Base-by-base conservation (phyloP, 2,329 filamentous ascomycete species). In the Claviceps sp. region DNA sequence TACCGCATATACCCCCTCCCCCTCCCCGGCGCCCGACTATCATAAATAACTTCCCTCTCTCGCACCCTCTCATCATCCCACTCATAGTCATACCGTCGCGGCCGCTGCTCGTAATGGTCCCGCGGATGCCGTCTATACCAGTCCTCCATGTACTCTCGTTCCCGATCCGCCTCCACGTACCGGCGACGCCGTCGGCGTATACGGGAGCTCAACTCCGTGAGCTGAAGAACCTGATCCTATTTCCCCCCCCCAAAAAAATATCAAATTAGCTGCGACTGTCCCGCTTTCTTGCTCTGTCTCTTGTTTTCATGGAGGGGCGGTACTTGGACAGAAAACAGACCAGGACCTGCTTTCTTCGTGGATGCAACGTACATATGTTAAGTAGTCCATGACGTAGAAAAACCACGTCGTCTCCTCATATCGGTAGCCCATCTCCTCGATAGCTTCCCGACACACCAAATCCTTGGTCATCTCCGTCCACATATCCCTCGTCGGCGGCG, bases 401-500 rank as follows among this genome's bases (percentile, higher is more conserved):
- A 88, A 94, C 56, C 78, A 80, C 51, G 88, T 85, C 0, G 88
- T 93, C 74, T 97, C 90, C 65, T 96, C 88, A 63, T 84, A 97
- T 55, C 87, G 82, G 67, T 95, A 97, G 2, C 88, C 88, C 63
- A 84, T 71, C 61, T 85, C 76, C 59, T 95, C 84, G 57, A 97
- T 86, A 18, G 93, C 93, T 64, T 96, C 89, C 50, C 85, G 82
- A 54, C 84, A 76, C 16, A 97, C 88, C 38, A 97, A 70, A 59
- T 95, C 90, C 70, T 95, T 95, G 46, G 91, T 95, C 60, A 98
- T 88, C 69, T 97, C 93, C 0, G 93, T 98, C 91, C 91, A 97
- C 72, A 95, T 86, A 54, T 85, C 81, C 52, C 78, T 76, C 37
- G 76, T 70, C 50, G 74, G 75, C 22, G 72, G 66, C 53, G 58